A percentile compares a stretch with the other conserved stretches of the same genome.
phyloP scores from a whole-genome alignment of 768 basidiomycete genomes.

The Leccinellum luteum region DNA sequence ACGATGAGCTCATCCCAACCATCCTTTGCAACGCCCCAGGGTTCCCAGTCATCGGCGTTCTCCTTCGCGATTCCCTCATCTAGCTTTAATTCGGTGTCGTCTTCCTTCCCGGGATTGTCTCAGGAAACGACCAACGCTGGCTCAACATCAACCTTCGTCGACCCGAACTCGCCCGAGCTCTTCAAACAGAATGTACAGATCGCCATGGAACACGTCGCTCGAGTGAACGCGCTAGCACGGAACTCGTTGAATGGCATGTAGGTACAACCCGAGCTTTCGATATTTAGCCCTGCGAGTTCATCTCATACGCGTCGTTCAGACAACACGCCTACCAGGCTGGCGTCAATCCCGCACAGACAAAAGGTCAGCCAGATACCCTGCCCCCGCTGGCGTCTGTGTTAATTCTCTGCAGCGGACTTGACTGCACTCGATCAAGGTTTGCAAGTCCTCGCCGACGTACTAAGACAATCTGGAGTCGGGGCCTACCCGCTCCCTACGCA shows the following conservation, averaged over 20 bases:
- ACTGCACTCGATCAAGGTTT: slow-evolving; percentile 51
- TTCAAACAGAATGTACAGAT: slow-evolving; percentile 59
- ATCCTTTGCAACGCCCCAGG: slow-evolving; percentile 8
- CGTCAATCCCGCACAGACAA: slow-evolving; percentile 49
- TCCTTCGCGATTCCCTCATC: slow-evolving; percentile 21
- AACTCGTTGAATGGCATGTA: slow-evolving; percentile 42
- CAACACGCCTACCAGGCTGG: slow-evolving; percentile 61
- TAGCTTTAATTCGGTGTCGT: background rate
- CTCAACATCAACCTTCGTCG: slow-evolving; percentile 26
- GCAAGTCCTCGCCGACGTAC: slow-evolving; percentile 42
- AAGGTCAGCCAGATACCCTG: slow-evolving; percentile 37
- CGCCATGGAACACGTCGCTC: slow-evolving; percentile 46
- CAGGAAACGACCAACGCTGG: slow-evolving; percentile 23
- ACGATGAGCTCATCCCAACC: slow-evolving; percentile 14
- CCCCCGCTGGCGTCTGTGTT: background rate
- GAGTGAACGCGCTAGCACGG: slow-evolving; percentile 46
- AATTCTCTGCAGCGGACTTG: slow-evolving; percentile 40
- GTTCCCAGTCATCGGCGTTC: slow-evolving; percentile 16
- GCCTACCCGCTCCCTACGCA: slow-evolving; percentile 53
- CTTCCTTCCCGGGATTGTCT: slow-evolving; percentile 24
- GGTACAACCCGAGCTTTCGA: background rate
- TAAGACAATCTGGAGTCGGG: slow-evolving; percentile 62
- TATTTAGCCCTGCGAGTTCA: background rate
- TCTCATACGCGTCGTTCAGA: slow-evolving; percentile 36
- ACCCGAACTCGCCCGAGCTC: slow-evolving; percentile 58